Base-by-base conservation (phyloP, 2,329 filamentous ascomycete genomes). In the Corynespora cassiicola region DNA sequence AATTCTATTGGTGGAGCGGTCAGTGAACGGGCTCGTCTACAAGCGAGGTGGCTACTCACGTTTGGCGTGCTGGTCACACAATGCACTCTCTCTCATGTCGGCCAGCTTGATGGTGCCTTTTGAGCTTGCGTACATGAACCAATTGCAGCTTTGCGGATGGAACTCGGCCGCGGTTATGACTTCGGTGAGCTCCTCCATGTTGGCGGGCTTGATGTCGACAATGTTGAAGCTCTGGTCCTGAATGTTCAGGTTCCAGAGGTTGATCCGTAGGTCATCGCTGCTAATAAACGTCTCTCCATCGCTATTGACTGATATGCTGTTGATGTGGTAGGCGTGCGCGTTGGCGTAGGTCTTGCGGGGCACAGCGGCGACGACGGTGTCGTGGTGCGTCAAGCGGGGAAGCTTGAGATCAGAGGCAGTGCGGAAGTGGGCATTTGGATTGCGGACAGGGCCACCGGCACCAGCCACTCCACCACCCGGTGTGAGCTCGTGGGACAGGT, bases 171-270 rank as follows among this genome's bases (percentile, higher is more conserved):
- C 94, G 9, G 94, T 99, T 65, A 99, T 97, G 56, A 99, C 94
- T 71, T 99, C 94, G 1, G 94, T 99, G 52, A 99, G 79, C 75
- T 99, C 94, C 73, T 99, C 94, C 94, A 99, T 99, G 70, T 99
- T 99, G 25, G 94, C 94, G 7, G 94, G 94, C 73, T 99, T 99
- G 78, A 99, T 99, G 70, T 99, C 94, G 47, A 99, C 94, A 66
- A 99, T 99, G 74, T 99, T 99, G 81, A 99, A 99, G 76, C 94
- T 97, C 74, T 97, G 92, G 60, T 97, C 92, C 70, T 99, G 94
- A 50, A 99, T 99, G 72, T 97, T 97, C 58, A 97, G 78, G 68
- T 99, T 97, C 94, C 94, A 99, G 39, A 99, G 78, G 71, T 99
- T 99, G 78, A 99, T 95, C 49, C 94, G 86, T 50, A 99, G 76